phyloP scores from a whole-genome alignment of 148 eudicot genomes.

The Vaccinium myrtillus region DNA sequence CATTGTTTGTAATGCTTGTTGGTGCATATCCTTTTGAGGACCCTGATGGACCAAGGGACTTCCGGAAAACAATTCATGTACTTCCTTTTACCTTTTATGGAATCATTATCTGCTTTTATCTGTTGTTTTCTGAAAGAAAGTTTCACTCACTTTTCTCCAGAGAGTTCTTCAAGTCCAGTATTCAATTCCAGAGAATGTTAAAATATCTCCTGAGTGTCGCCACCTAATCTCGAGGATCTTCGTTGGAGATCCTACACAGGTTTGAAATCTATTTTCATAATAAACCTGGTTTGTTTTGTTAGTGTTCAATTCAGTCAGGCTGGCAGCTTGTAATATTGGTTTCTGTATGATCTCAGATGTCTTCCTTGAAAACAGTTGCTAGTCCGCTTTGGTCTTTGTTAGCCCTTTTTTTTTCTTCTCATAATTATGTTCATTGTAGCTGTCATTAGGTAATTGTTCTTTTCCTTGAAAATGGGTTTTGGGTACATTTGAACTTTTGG shows the following conservation, averaged over 20 bases:
- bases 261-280: conserved; percentile 31
- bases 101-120: neutral
- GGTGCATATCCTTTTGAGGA: conserved; percentile 95
- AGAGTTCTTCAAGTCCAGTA: conserved; percentile 84
- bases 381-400: neutral
- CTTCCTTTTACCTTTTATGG: neutral
- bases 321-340: neutral
- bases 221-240: conserved; percentile 95
- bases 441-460: neutral
- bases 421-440: neutral
- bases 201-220: conserved; percentile 68
- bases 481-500: neutral
- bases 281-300: neutral
- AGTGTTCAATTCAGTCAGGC: neutral
- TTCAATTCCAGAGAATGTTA: conserved; percentile 65
- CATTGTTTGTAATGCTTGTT: conserved; percentile 88
- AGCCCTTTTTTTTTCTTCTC: neutral
- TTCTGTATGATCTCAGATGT: neutral
- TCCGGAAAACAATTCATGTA: conserved; percentile 82
- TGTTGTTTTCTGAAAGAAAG: neutral
- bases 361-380: neutral
- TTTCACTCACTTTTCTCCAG: conserved; percentile 36
- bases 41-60: conserved; percentile 83
- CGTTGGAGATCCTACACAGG: conserved; percentile 76
- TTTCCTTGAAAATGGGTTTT: neutral